Evolutionary conservation across 2,329 filamentous ascomycete genomes (phyloP).

Genomic region (Penicillium capsulatum): DNA sequence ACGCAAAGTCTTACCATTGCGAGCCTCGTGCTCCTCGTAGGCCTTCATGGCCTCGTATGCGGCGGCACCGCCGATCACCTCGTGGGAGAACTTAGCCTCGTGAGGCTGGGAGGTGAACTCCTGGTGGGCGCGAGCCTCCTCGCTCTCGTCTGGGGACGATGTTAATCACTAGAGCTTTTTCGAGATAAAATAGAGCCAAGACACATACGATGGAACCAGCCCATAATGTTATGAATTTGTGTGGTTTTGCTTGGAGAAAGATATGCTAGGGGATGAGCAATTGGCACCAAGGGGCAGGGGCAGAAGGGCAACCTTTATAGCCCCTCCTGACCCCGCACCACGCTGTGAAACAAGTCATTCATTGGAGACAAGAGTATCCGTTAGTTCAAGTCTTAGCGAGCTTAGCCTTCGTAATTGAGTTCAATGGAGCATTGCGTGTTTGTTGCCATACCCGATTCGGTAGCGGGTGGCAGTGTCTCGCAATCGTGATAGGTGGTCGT

Average conservation of each 20-base stretch:
- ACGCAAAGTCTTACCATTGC: conserved; percentile 54
- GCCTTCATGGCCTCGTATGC: conserved; percentile 76
- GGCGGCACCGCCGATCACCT: conserved; percentile 70
- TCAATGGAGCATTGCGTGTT: too few species aligned
- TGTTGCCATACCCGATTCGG: too few species aligned
- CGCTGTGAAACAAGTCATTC: conserved; percentile 2
- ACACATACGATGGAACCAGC: conserved; percentile 24
- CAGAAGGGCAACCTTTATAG: conserved; percentile 1
- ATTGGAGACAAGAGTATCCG: too few species aligned
- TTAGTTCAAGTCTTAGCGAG: conserved; percentile 3
- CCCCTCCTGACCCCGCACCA: conserved; percentile 6
- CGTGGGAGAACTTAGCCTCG: conserved; percentile 64
- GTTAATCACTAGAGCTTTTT: too few species aligned
- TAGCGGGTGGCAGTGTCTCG: too few species aligned
- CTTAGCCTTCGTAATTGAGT: too few species aligned
- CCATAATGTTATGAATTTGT: conserved; percentile 20
- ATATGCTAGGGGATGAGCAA: conserved; percentile 6
- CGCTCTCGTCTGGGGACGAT: conserved; percentile 43
- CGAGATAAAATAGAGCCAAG: too few species aligned
- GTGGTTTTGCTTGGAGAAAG: neutral
- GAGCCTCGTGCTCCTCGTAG: conserved; percentile 69
- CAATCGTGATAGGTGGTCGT: too few species aligned
- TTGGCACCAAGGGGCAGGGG: neutral
- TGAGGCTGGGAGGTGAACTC: conserved; percentile 34
- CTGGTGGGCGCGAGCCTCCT: conserved; percentile 47